Percentiles rank a stretch among this genome's conserved stretches.
These are phyloP conservation scores for Termitomyces sp. DNA, from an alignment of 768 basidiomycete species.

Conservation along the genomic window DNA sequence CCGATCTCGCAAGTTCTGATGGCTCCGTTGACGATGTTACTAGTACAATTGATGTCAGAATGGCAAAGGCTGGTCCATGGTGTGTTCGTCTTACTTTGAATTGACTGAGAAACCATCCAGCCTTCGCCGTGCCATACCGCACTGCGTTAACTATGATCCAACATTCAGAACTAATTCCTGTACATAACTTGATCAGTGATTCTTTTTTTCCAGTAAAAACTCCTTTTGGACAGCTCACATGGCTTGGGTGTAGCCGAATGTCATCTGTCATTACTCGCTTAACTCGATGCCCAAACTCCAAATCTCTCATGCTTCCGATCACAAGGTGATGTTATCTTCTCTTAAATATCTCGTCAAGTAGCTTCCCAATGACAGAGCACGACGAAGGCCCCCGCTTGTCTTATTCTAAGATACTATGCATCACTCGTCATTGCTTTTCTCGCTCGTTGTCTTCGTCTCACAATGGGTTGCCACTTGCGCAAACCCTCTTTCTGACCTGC, in stretches of 20 bases:
- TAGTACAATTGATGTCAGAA: neutral
- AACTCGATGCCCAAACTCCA: neutral
- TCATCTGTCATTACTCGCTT: neutral
- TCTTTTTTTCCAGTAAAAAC: neutral
- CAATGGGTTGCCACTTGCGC: neutral
- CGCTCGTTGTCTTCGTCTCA: neutral
- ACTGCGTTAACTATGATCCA: slow-evolving; percentile 64
- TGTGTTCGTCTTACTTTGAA: neutral
- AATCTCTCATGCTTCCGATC: neutral
- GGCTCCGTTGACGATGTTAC: neutral
- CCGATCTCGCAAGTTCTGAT: neutral
- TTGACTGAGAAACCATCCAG: slow-evolving; percentile 75
- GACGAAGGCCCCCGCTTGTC: neutral
- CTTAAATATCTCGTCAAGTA: neutral
- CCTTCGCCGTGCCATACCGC: slow-evolving; percentile 85
- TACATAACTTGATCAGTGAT: neutral
- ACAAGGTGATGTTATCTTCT: neutral
- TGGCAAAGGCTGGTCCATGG: neutral
- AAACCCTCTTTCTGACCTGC: neutral
- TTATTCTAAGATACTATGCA: neutral
- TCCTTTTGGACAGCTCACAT: neutral
- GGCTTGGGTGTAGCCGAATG: neutral
- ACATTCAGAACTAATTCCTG: neutral
- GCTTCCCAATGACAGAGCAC: neutral
- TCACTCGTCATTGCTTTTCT: neutral